Conservation (phyloP, 768 basidiomycete species). For the Udeniomyces megalosporus region DNA sequence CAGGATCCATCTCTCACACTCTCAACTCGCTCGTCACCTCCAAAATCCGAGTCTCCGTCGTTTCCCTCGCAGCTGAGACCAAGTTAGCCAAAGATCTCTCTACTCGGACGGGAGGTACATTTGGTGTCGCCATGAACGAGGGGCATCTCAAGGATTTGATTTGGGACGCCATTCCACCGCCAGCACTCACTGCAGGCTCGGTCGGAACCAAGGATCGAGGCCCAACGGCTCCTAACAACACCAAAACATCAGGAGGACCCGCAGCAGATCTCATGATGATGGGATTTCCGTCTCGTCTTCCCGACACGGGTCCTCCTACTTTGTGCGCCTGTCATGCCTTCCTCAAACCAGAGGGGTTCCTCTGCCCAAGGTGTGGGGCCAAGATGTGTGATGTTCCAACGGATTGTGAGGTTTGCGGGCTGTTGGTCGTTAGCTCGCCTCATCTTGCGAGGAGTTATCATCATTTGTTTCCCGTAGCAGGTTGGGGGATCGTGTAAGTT, state of each 20-base stretch:
- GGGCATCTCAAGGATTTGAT: constrained; percentile 90
- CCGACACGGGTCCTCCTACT: constrained; percentile 62
- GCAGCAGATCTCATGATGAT: constrained; percentile 80
- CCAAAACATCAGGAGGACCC: background rate
- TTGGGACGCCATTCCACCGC: constrained; percentile 89
- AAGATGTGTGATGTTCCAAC: constrained; percentile 97
- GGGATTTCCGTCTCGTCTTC: constrained; percentile 90
- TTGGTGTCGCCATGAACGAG: constrained; percentile 96
- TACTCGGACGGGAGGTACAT: constrained; percentile 74
- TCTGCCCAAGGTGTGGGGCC: constrained; percentile 82
- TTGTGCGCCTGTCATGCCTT: constrained; percentile 89
- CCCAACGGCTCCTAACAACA: background rate
- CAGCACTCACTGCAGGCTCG: constrained; percentile 36
- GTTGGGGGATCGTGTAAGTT: constrained; percentile 65
- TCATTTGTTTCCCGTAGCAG: constrained; percentile 84
- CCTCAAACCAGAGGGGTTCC: constrained; percentile 79
- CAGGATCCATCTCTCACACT: constrained; percentile 88
- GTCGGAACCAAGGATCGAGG: background rate
- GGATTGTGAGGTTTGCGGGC: constrained; percentile 88
- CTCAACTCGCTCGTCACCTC: constrained; percentile 67
- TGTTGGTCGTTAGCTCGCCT: constrained; percentile 96
- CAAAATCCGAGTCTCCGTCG: constrained; percentile 78
- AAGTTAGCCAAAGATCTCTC: constrained; percentile 87
- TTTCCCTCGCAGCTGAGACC: constrained; percentile 93
- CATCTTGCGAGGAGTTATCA: constrained; percentile 93